Base-by-base conservation (phyloP, 176 grass and related monocot species). In the Metroxylon sagu region DNA sequence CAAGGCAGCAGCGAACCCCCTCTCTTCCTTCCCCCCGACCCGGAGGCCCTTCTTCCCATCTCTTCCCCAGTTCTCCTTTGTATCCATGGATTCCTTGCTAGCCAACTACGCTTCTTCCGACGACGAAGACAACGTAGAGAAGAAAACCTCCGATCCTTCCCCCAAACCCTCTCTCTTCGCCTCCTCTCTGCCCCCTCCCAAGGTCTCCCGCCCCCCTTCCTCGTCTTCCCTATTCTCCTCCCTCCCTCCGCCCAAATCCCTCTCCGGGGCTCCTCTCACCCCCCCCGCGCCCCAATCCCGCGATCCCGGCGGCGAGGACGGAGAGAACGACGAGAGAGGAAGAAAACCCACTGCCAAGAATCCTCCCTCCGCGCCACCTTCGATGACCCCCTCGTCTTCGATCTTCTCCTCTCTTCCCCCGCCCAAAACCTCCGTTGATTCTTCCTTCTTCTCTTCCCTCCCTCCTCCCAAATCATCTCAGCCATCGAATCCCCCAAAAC, bases 101-200 rank as follows among this genome's bases (percentile, higher is more conserved):
- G 87, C 93, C 19, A 97, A 58, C 79, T 97, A 97, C 72, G 93
- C 84, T 74, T 90, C 86, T 77, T 80, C 75, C 55, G 74, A 74
- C 50, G 93, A 97, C 51, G 80, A 83, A 7, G 86, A 84, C 4
- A 69, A 52, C 21, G 81, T 79, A 15, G 49, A 6, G 25, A 39
- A 52, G 48, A 16, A 26, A 16, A 10, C 10, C 35, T 14, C 10
- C 10, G 35, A 7, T 43, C 35, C 8, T 43, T 10, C 2, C 35
- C 35, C 35, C 35, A 43, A 43, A 14, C 8, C 35, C 35, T 43
- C 35, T 14, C 35, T 43, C 35, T 43, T 43, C 35, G 0, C 8
- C 35, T 43, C 35, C 35, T 43, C 35, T 43, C 35, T 43, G 8
- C 35, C 35, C 2, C 14, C 8, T 43, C 21, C 21, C 21, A 23